Percentiles rank a stretch among this genome's conserved stretches.
phyloP scores from a whole-genome alignment of 2,329 filamentous ascomycete species.

The Sporothrix brunneoviolacea region DNA sequence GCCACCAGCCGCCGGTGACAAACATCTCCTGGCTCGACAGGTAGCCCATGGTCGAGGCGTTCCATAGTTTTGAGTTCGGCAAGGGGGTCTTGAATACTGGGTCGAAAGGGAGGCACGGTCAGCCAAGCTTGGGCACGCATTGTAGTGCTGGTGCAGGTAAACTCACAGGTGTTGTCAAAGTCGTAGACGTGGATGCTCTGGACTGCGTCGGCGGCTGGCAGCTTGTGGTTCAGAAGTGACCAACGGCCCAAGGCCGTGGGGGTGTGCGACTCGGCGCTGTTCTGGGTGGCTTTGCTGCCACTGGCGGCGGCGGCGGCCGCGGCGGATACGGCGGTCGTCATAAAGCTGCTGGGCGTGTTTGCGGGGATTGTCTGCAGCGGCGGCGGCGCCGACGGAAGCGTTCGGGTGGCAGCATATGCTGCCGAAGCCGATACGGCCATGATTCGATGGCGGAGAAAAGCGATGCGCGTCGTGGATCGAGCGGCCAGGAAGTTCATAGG shows the following conservation, averaged over 20 bases:
- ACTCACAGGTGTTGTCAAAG: constrained; percentile 88
- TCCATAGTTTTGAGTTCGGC: constrained; percentile 86
- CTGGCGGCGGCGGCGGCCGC: background rate
- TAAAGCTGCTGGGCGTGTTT: too few relatives aligned
- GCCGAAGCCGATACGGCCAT: constrained; percentile 13
- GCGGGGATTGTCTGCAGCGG: too few relatives aligned
- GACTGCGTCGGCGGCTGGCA: constrained; percentile 56
- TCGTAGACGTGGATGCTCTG: constrained; percentile 88
- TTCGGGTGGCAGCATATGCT: constrained; percentile 9
- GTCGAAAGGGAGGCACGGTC: background rate
- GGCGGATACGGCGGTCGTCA: background rate
- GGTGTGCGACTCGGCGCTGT: constrained; percentile 36
- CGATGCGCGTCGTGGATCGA: background rate
- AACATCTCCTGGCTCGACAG: constrained; percentile 72
- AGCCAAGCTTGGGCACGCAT: background rate
- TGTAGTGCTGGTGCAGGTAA: too few relatives aligned
- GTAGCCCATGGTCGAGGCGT: constrained; percentile 65
- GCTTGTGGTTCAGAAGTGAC: constrained; percentile 68
- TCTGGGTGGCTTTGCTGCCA: background rate
- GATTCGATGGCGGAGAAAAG: background rate
- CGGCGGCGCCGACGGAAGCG: too few relatives aligned
- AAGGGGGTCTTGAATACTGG: constrained; percentile 85
- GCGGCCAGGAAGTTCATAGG: background rate
- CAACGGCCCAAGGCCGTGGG: constrained; percentile 73
- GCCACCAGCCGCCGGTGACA: constrained; percentile 91